Base-by-base conservation (phyloP, 345 rosid genomes). In the Lagerstroemia speciosa region DNA sequence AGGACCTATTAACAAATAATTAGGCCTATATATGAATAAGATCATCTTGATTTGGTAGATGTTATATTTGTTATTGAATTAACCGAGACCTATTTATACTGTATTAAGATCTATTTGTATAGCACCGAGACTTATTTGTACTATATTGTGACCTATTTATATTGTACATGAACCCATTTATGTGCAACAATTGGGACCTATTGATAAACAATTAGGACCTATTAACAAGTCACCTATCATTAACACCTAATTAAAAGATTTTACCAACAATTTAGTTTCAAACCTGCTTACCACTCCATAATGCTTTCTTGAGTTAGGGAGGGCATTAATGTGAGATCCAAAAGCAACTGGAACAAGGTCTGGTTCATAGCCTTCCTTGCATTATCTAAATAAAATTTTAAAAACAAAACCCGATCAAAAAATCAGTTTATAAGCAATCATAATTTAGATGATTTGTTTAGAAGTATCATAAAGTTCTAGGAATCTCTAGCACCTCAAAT, bases 251-350 rank as follows among this genome's bases (percentile, higher is more conserved):
- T 34, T 14, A 37, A 34, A 22, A 63, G 27, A 38, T 16, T 22
- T 24, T 24, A 31, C 24, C 37, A 8, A 10, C 19, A 12, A 33
- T 36, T 43, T 67, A 58, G 50, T 53, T n/a, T 26, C 43, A 57
- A 58, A 93, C 98, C 97, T 87, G 77, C 87, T 86, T 22, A 90
- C 93, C 52, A 90, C 98, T 26, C 98, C 97, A 78, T 93, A 97
- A 76, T 83, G 90, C 78, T 90, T 93, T 53, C 98, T 97, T 0
- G 97, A 90, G 81, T 86, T 89, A 3, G 98, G 98, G 78, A 93
- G 90, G 72, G 98, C 98, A 86, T 93, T 97, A 8, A 86, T 87
- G 43, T 93, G 97, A 76, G 98, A 93, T 75, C 97, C 98, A 36
- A 96, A 89, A 12, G 92, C 98, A 63, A 90, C 85, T 8, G 91